Evolutionary conservation across 2,329 filamentous ascomycete species (phyloP), one percentile per base, ranked within the genome.

Genomic region (Aspergillus jensenii): DNA sequence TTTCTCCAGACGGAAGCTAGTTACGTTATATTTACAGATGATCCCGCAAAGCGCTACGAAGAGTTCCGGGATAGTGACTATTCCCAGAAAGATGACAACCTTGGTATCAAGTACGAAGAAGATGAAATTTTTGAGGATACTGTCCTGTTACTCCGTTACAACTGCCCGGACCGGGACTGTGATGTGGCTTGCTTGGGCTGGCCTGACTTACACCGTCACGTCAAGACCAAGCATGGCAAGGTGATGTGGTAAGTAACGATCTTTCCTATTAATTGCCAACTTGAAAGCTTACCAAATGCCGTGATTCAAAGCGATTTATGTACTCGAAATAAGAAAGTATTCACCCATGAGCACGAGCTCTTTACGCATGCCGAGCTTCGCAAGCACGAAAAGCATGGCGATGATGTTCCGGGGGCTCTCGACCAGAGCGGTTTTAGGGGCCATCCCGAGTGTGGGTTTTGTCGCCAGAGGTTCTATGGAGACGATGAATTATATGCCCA

Each of bases 381-480:
- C 65, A 90, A 86, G 68, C 95, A 99, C 74, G 96, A 98, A 83
- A 90, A 86, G 61, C 87, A 89, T 62, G 95, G 95, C 58, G 95
- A 99, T 69, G 91, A 98, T 72, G 89, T 89, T 63, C 93, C 93
- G 4, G 93, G 95, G 35, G 89, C 93, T 0, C 81, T 90, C 39
- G 91, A 97, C 67, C 95, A 98, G 79, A 97, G 90, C 27, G 95
- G 95, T 1, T 99, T 99, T 79, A 95, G 90, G 72, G 95, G 95
- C 8, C 95, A 99, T 71, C 95, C 95, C 0, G 85, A 97, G 53
- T 99, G 95, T 75, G 90, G 87, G 4, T 99, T 99, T 76, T 99
- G 95, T 73, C 87, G 88, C 55, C 85, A 91, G 71, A 85, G 93
- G 37, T 99, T 98, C 76, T 99, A 98, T 74, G 93, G 96, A 46